Evolutionary conservation across 768 basidiomycete genomes (phyloP).

Genomic region (Pleurotus platypus): DNA sequence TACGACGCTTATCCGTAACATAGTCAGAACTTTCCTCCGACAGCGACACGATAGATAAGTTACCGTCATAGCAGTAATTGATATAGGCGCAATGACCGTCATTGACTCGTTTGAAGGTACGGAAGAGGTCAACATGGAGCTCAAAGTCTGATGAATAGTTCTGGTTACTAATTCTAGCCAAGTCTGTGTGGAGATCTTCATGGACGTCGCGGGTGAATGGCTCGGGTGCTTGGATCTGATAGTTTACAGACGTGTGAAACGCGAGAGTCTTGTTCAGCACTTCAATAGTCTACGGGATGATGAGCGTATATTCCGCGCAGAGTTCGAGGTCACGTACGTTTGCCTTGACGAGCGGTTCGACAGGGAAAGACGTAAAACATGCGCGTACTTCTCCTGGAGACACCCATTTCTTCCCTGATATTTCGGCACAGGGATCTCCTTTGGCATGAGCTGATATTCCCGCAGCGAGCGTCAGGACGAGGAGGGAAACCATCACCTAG

Average conservation of each 20-base stretch:
- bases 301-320: background rate
- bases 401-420: slow-evolving; percentile 55
- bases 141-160: slow-evolving; percentile 49
- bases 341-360: slow-evolving; percentile 41
- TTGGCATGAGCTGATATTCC: background rate
- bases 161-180: slow-evolving; percentile 41
- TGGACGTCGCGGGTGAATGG: slow-evolving; percentile 55
- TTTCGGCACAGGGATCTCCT: slow-evolving; percentile 45
- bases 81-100: slow-evolving; percentile 59
- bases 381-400: slow-evolving; percentile 46
- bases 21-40: background rate
- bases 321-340: slow-evolving; percentile 35
- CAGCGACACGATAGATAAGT: slow-evolving; percentile 10
- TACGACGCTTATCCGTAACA: slow-evolving; percentile 29
- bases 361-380: slow-evolving; percentile 46
- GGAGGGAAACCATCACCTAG: background rate
- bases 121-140: slow-evolving; percentile 51
- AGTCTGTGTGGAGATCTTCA: slow-evolving; percentile 48
- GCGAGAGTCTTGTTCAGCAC: slow-evolving; percentile 54
- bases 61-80: slow-evolving; percentile 53
- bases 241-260: slow-evolving; percentile 63
- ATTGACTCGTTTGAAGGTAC: slow-evolving; percentile 49
- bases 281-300: slow-evolving; percentile 43
- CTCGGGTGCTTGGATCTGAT: slow-evolving; percentile 49
- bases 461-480: background rate